Percentiles rank a stretch among this genome's conserved stretches.
phyloP scores from a whole-genome alignment of 2,329 filamentous ascomycete genomes.

The Aspergillus puulaauensis region DNA sequence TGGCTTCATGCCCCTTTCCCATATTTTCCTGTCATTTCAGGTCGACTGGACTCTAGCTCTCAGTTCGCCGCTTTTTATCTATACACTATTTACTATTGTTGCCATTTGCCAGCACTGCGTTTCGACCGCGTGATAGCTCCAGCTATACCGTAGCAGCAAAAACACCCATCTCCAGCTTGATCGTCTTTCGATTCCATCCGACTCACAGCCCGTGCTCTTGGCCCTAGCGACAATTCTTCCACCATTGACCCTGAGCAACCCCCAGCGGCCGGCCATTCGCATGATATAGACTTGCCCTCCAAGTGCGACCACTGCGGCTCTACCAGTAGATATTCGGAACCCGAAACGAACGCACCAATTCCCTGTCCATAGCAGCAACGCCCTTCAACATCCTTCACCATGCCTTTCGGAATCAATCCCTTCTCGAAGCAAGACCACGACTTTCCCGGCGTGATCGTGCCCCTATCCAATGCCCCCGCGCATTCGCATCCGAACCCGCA shows the following conservation, averaged over 20 bases:
- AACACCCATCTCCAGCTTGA: background rate
- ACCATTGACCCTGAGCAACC: background rate
- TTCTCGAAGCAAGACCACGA: slow-evolving; percentile 53
- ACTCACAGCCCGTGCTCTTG: slow-evolving; percentile 7
- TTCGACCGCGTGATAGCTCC: slow-evolving; percentile 11
- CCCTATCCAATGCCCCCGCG: slow-evolving; percentile 47
- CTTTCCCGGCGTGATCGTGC: slow-evolving; percentile 52
- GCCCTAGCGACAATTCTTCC: slow-evolving; percentile 5
- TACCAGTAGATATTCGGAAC: slow-evolving; percentile 9
- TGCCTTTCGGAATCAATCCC: slow-evolving; percentile 44
- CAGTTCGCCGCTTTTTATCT: slow-evolving; percentile 2
- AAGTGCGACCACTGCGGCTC: slow-evolving; percentile 6
- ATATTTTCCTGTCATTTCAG: slow-evolving; percentile 9
- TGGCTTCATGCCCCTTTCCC: background rate
- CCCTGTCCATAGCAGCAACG: slow-evolving; percentile 18
- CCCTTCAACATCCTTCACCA: slow-evolving; percentile 14
- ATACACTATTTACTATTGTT: slow-evolving; percentile 16
- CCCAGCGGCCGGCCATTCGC: background rate
- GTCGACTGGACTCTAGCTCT: slow-evolving; percentile 6
- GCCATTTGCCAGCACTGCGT: background rate
- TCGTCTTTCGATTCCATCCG: background rate
- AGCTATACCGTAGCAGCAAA: slow-evolving; percentile 12
- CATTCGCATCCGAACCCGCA: slow-evolving; percentile 20
- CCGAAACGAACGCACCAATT: slow-evolving; percentile 2
- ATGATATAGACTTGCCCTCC: slow-evolving; percentile 8